Percentiles rank a stretch among this genome's conserved stretches.
These are phyloP conservation scores for Emergomyces africanus DNA, from an alignment of 2,329 filamentous ascomycete genomes.

Conservation along the genomic window DNA sequence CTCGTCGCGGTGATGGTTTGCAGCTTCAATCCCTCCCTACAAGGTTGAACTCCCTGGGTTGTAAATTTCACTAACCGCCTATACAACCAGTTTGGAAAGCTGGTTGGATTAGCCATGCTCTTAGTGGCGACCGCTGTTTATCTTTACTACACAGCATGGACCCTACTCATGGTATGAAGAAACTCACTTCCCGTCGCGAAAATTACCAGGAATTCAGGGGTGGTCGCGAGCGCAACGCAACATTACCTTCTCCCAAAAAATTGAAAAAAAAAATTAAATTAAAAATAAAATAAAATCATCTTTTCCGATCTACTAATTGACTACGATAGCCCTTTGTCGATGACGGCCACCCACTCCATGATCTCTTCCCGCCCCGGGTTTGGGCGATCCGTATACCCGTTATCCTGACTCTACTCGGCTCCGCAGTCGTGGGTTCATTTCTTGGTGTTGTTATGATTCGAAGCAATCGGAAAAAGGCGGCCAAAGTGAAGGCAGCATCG, in stretches of 20 bases:
- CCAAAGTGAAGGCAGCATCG: constrained; percentile 80
- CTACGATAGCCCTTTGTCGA: constrained; percentile 84
- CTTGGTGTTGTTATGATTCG: constrained; percentile 96
- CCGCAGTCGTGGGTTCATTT: constrained; percentile 91
- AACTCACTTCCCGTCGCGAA: background rate
- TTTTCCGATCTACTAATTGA: background rate
- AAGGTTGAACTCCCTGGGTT: background rate
- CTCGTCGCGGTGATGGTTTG: constrained; percentile 8
- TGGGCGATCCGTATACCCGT: constrained; percentile 99
- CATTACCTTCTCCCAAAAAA: background rate
- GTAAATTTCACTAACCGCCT: constrained; percentile 4
- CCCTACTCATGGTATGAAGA: constrained; percentile 72
- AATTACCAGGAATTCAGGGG: background rate
- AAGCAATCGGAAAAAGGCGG: constrained; percentile 94
- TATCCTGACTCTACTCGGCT: constrained; percentile 83
- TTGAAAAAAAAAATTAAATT: constrained; percentile 1
- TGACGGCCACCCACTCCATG: constrained; percentile 81
- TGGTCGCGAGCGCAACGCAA: background rate
- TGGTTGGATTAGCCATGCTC: constrained; percentile 64
- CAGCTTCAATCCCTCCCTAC: background rate
- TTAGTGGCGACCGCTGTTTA: constrained; percentile 60
- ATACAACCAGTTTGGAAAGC: constrained; percentile 70
- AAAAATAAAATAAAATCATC: no score
- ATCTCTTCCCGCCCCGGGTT: constrained; percentile 89
- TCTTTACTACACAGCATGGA: constrained; percentile 96